These are phyloP conservation scores for Nannochloris sp. DNA, from an alignment of 139 green algal species.

Conservation along the genomic window DNA sequence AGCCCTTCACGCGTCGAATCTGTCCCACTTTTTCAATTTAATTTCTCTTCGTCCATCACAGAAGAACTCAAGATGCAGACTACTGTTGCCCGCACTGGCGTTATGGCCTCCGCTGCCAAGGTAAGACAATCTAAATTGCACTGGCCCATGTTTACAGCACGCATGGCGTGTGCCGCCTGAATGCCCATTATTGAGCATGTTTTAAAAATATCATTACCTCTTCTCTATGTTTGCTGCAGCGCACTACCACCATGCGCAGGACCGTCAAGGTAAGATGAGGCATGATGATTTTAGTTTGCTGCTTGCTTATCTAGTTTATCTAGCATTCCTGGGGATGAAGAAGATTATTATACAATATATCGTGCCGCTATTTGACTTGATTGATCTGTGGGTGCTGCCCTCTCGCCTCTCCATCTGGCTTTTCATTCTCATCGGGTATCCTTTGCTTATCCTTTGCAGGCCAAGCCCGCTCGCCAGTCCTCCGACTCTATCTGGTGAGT, in stretches of 20 bases:
- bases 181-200: not conserved
- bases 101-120: constrained; percentile 1
- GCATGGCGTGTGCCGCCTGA: not conserved
- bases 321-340: not conserved
- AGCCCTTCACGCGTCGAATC: too few relatives aligned
- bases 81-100: not conserved
- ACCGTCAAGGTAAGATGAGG: constrained; percentile 27
- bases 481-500: constrained; percentile 25
- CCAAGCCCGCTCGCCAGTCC: constrained; percentile 17
- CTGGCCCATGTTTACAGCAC: not conserved
- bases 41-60: too few relatives aligned
- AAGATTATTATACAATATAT: not conserved
- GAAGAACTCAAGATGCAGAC: too few relatives aligned
- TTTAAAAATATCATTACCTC: not conserved
- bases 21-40: too few relatives aligned
- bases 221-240: constrained; percentile 15
- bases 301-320: not conserved
- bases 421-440: not conserved
- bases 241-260: constrained; percentile 27
- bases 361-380: not conserved
- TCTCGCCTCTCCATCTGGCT: not conserved
- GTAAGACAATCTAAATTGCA: constrained; percentile 1
- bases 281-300: not conserved
- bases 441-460: not conserved
- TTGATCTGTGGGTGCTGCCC: not conserved